phyloP scores from a whole-genome alignment of 345 rosid species.

The Aquilaria malaccensis region DNA sequence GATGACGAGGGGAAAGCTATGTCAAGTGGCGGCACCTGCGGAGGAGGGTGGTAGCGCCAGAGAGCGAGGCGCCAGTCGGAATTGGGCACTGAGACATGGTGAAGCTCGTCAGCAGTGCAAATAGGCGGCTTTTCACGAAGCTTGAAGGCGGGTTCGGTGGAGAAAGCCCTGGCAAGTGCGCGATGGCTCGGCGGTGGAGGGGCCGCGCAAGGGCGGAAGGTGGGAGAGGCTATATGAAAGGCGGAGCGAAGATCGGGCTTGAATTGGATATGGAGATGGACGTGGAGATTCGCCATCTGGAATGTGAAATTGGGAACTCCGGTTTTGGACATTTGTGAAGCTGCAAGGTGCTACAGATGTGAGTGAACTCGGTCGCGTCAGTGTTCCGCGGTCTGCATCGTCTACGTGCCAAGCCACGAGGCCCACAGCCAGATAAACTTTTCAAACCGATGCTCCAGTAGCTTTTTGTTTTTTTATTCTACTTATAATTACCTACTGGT shows the following conservation, averaged over 20 bases:
- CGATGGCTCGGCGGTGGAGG: constrained; percentile 12
- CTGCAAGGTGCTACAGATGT: too few relatives aligned
- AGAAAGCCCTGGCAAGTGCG: constrained; percentile 20
- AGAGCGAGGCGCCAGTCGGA: constrained; percentile 91
- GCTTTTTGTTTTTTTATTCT: too few relatives aligned
- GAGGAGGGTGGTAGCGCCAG: constrained; percentile 72
- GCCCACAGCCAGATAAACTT: too few relatives aligned
- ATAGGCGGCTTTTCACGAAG: constrained; percentile 47
- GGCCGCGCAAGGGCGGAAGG: constrained; percentile 20
- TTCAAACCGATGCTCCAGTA: too few relatives aligned
- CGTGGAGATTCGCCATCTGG: too few relatives aligned
- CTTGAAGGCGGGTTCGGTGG: constrained; percentile 7
- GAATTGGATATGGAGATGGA: constrained; percentile 20
- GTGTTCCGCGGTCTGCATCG: too few relatives aligned
- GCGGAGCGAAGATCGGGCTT: constrained; percentile 49
- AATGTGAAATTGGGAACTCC: too few relatives aligned
- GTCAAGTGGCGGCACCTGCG: constrained; percentile 21
- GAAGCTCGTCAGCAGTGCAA: constrained; percentile 97
- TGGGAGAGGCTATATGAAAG: constrained; percentile 33
- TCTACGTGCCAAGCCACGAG: too few relatives aligned
- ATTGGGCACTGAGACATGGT: constrained; percentile 58
- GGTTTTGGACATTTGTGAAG: too few relatives aligned
- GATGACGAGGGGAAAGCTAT: too few relatives aligned
- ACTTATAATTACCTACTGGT: too few relatives aligned
- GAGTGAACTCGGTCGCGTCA: too few relatives aligned